phyloP scores from a whole-genome alignment of 78 protist species.

The Dictyostelium brefeldianum region DNA sequence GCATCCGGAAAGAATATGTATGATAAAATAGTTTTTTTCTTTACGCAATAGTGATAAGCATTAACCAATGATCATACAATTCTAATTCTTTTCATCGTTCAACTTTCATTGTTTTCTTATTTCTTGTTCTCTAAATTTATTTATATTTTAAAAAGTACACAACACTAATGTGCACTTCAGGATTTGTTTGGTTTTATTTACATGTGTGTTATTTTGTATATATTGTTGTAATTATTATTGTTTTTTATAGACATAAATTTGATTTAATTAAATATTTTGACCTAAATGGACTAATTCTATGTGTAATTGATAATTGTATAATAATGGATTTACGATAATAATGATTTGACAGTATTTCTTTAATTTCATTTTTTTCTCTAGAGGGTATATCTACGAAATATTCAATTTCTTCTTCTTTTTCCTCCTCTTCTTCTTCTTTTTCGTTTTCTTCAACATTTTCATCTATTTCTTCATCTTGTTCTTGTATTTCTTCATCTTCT shows the following conservation, averaged over 20 bases:
- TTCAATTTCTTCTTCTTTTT: not conserved
- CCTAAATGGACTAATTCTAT: not conserved
- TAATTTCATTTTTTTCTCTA: slow-evolving; percentile 17
- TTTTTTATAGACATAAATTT: not conserved
- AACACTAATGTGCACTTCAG: too few relatives aligned
- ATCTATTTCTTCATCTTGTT: not conserved
- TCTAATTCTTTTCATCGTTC: too few relatives aligned
- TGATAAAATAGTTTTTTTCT: too few relatives aligned
- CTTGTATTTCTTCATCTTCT: not conserved
- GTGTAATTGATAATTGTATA: not conserved
- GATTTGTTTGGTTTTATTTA: too few relatives aligned
- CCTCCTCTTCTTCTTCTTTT: not conserved
- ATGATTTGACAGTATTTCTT: slow-evolving; percentile 5
- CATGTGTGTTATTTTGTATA: too few relatives aligned
- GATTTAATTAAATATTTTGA: not conserved
- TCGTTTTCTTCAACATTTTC: not conserved
- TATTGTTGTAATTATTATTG: too few relatives aligned
- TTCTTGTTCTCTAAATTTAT: too few relatives aligned
- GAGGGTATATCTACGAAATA: not conserved
- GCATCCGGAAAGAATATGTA: too few relatives aligned
- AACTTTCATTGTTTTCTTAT: too few relatives aligned
- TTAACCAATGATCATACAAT: too few relatives aligned
- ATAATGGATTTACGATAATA: slow-evolving; percentile 14
- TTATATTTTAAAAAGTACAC: too few relatives aligned
- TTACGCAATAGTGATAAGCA: too few relatives aligned